Evolutionary conservation across 1,284 basidiomycete species (phyloP).

Genomic region (Laetiporus sulphureus): DNA sequence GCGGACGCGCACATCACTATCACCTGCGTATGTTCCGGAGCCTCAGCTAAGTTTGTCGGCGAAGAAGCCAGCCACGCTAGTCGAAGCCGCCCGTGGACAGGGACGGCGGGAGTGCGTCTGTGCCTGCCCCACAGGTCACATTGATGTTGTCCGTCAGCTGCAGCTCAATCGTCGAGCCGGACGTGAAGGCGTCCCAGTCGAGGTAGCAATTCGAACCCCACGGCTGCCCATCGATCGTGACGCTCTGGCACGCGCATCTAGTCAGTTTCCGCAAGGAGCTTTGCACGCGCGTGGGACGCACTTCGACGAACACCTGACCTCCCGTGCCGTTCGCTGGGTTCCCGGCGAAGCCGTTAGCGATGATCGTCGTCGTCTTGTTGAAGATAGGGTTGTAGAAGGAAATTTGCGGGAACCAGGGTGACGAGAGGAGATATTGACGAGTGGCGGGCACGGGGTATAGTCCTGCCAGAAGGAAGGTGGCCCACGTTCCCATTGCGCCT

Average conservation of each 20-base stretch:
- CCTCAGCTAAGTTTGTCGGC: too few relatives aligned
- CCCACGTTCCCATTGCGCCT: constrained; percentile 68
- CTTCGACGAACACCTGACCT: constrained; percentile 51
- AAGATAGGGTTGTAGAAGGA: constrained; percentile 53
- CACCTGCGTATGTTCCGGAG: too few relatives aligned
- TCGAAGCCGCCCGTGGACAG: constrained; percentile 50
- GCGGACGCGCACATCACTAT: too few relatives aligned
- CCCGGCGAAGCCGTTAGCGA: constrained; percentile 41
- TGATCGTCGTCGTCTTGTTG: constrained; percentile 51
- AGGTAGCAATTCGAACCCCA: constrained; percentile 58
- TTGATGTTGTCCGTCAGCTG: constrained; percentile 46
- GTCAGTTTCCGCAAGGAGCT: neutral
- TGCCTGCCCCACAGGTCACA: constrained; percentile 40
- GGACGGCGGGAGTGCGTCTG: constrained; percentile 46
- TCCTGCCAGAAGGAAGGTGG: constrained; percentile 51
- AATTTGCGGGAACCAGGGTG: constrained; percentile 53
- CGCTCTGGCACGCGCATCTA: constrained; percentile 31
- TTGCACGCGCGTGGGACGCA: constrained; percentile 17
- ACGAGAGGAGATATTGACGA: constrained; percentile 50
- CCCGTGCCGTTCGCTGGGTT: constrained; percentile 45
- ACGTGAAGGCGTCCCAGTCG: constrained; percentile 53
- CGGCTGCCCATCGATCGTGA: constrained; percentile 44
- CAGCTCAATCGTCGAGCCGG: constrained; percentile 40
- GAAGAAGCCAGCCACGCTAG: too few relatives aligned
- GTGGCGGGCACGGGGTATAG: constrained; percentile 60